Base-by-base conservation (phyloP, 805 yeast species). In the Sugiyamaella qingdaonensis region DNA sequence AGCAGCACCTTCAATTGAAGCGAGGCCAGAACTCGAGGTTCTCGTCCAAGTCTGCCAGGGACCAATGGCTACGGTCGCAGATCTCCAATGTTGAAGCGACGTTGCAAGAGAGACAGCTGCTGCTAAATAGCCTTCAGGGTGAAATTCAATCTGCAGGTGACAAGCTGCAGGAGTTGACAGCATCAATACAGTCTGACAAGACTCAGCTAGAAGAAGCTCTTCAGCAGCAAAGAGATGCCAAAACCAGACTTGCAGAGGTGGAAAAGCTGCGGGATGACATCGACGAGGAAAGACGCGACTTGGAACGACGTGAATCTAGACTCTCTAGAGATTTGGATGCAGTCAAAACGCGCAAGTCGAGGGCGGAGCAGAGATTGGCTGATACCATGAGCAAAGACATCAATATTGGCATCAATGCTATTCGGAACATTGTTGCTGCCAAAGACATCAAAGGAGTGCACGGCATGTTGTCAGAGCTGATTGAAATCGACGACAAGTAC, bases 381-480 rank as follows among this genome's bases (percentile, higher is more conserved):
- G 87, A 82, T 58, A 85, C 91, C 0, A 57, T 59, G 62, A 53
- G 56, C 47, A 37, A 63, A 31, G 63, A 57, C 39, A 51, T 54
- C 50, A 46, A 56, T 29, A 36, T 51, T 7, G 97, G 97, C 10
- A 70, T 92, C 13, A 77, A 77, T 16, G 80, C 87, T 2, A 87
- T 91, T 1, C 78, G 78, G 46, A 71, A 78, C n/a, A 84, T 90
- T 31, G 75, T 86, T 0, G 69, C 74, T 33, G 76, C 77, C 51
- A 69, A 90, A 45, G 82, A 81, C 7, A 67, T 92, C 35, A 69
- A 69, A 1, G 77, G 74, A 24, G 78, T 82, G 16, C 83, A 79
- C 68, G 99, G 99, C 0, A 84, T 95, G 0, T 68, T 94, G 14
- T 94, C 95, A 37, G 96, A 90, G 58, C 73, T 94, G 32, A 85